Base-by-base conservation (phyloP, 2,329 filamentous ascomycete species). In the Alternaria solani region DNA sequence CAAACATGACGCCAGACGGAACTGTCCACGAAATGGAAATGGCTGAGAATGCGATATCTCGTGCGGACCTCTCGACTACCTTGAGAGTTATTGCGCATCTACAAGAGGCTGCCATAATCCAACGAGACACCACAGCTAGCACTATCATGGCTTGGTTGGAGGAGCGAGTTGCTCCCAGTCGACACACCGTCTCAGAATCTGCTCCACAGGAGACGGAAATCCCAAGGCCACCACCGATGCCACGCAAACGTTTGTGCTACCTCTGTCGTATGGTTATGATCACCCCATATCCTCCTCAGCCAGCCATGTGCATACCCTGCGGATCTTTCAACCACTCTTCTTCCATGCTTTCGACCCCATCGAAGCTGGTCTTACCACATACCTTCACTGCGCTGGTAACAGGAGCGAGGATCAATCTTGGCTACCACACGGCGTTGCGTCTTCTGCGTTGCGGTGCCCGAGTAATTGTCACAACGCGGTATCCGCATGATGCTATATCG, bases 371-470 rank as follows among this genome's bases (percentile, higher is more conserved):
- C 23, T 30, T 63, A 12, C 46, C 55, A n/a, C 6, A 28, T 7
- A 51, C 18, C 9, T 65, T 65, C 26, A 61, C 52, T 2, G 60
- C 60, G 9, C 44, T 65, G 3, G 60, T 65, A n/a, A 65, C 63
- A 23, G 63, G 60, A 11, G 60, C 60, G 18, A 54, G 63, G 1
- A 14, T 65, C 25, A 65, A 65, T 43, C 60, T 65, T 2, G 63
- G 63, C 16, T 65, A 65, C 18, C 52, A 61, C 20, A 65, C 57
- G 14, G 48, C 44, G 8, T 30, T 65, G 20, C 57, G 57, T 18
- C 48, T 65, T 11, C 44, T 65, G 26, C 54, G 63, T 5, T 65
- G 63, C 26, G 63, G 63, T 11, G 63, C 55, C 20, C 55, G 55
- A 18, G 63, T 65, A 9, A 55, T 63, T 23, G 60, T 39, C 3